Evolutionary conservation across 1,284 basidiomycete species (phyloP).

Genomic region (Boletus semigastroideus): DNA sequence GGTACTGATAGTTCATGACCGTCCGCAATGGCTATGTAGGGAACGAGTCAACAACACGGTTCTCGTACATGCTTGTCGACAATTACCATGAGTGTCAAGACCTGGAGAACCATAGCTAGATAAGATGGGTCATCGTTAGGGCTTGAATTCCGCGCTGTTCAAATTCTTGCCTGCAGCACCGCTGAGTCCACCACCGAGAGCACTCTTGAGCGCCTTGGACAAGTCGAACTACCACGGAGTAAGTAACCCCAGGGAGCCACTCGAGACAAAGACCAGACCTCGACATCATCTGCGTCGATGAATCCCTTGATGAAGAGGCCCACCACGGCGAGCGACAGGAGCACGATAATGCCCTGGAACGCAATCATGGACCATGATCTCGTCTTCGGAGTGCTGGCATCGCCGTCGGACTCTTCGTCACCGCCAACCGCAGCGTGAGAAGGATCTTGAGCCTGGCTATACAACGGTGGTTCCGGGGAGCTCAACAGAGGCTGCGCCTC

Average conservation of each 20-base stretch:
- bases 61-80: constrained; percentile 5
- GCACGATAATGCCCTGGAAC: constrained; percentile 35
- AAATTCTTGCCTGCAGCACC: constrained; percentile 67
- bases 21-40: constrained; percentile 65
- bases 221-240: constrained; percentile 67
- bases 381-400: constrained; percentile 2
- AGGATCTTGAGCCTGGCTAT: constrained; percentile 1
- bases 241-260: background rate
- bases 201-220: constrained; percentile 68
- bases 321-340: constrained; percentile 40
- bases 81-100: constrained; percentile 76
- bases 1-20: constrained; percentile 91
- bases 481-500: constrained; percentile 27
- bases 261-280: constrained; percentile 44
- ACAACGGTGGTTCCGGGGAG: constrained; percentile 13
- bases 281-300: constrained; percentile 63
- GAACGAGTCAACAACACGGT: constrained; percentile 5
- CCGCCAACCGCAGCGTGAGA: background rate
- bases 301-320: constrained; percentile 66
- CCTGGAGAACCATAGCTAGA: constrained; percentile 85
- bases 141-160: background rate
- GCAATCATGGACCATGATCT: constrained; percentile 19
- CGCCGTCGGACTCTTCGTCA: constrained; percentile 22
- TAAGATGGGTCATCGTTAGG: background rate
- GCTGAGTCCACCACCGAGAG: constrained; percentile 82